Evolutionary conservation across 192 early-diverging fungal genomes (phyloP).

Genomic region (Podila minutissima): DNA sequence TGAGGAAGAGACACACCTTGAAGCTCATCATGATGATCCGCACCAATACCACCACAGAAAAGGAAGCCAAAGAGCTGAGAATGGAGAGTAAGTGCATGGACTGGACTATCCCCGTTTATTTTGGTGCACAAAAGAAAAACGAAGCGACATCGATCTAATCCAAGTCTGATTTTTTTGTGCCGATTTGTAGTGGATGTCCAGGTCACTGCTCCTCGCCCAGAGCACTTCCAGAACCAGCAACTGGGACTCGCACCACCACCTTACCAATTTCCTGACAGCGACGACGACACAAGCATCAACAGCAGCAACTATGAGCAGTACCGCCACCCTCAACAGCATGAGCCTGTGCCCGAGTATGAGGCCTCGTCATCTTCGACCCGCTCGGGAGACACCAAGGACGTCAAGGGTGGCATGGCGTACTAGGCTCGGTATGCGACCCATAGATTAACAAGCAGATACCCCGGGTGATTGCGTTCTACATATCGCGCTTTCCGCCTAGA

Average conservation of each 20-base stretch:
- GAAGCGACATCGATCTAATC: not conserved
- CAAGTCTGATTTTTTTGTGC: not conserved
- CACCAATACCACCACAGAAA: slow-evolving; percentile 3
- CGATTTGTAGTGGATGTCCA: slow-evolving; percentile 20
- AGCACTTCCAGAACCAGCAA: slow-evolving; percentile 15
- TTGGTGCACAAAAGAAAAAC: not conserved
- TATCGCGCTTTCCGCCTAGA: too few species aligned
- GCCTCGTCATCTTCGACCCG: not conserved
- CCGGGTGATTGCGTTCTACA: too few species aligned
- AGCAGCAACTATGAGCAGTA: not conserved
- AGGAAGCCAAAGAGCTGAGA: slow-evolving; percentile 31
- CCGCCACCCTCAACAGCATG: not conserved
- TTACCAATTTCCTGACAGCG: slow-evolving; percentile 24
- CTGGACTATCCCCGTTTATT: slow-evolving; percentile 19
- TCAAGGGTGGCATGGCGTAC: not conserved
- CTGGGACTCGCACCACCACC: slow-evolving; percentile 14
- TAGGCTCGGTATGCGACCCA: not conserved
- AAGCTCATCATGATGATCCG: slow-evolving; percentile 46
- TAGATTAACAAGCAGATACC: not conserved
- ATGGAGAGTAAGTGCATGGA: slow-evolving; percentile 35
- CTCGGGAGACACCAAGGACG: not conserved
- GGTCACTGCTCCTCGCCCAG: slow-evolving; percentile 40
- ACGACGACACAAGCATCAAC: slow-evolving; percentile 18
- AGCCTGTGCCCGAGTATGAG: slow-evolving; percentile 1
- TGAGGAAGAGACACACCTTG: slow-evolving; percentile 27